Percentiles rank a stretch among this genome's conserved stretches.
Conservation (phyloP, 495 filamentous ascomycete genomes). For the Penicillium paradoxum region DNA sequence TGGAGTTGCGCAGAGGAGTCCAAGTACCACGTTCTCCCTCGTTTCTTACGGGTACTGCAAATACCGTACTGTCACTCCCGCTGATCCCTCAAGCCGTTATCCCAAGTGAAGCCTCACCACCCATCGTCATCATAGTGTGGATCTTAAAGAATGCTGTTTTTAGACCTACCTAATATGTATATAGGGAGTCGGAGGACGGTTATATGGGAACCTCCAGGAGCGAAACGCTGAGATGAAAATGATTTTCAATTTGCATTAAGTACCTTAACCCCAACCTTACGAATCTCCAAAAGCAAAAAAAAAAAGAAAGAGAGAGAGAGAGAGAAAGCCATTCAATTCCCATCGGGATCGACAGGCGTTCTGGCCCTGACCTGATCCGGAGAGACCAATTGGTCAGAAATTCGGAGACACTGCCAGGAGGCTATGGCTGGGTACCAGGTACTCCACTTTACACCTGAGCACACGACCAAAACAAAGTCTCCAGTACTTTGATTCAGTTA, state of each 20-base stretch:
- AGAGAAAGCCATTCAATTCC: neutral
- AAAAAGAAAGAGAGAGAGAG: neutral
- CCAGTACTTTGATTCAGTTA: neutral
- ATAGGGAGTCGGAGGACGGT: too few species aligned
- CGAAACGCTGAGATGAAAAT: too few species aligned
- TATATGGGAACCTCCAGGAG: too few species aligned
- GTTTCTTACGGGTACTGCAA: neutral
- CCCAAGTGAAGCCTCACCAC: neutral
- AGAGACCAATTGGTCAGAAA: constrained; percentile 12
- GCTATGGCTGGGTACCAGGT: constrained; percentile 6
- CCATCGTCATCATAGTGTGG: constrained; percentile 5
- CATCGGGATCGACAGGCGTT: constrained; percentile 16
- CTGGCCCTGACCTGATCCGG: constrained; percentile 22
- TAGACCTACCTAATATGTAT: neutral
- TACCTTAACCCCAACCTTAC: too few species aligned
- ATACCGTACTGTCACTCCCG: neutral
- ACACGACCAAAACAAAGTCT: constrained; percentile 2
- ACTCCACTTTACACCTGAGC: constrained; percentile 5
- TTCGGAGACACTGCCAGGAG: neutral
- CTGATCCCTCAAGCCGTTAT: constrained; percentile 1
- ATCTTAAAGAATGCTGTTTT: neutral
- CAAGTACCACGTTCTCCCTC: neutral
- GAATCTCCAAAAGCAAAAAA: neutral
- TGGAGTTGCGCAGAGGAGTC: neutral
- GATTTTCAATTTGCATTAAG: too few species aligned